Percentiles rank a stretch among this genome's conserved stretches.
phyloP scores from a whole-genome alignment of 352 stramenopile species.

The Phytophthora hybrid region DNA sequence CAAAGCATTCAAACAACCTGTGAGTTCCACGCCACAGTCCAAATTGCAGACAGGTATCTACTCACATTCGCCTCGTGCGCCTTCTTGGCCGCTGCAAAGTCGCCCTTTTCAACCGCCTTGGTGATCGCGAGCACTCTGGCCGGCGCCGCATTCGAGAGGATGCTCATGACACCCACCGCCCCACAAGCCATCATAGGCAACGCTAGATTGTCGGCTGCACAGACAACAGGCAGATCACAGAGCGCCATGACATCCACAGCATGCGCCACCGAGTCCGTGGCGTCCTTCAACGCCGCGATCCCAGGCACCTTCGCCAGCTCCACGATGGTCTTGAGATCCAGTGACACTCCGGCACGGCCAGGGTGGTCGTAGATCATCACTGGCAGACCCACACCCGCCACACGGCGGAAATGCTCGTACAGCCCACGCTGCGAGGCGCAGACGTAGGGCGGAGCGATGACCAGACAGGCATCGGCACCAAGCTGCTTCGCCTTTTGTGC shows the following conservation, averaged over 20 bases:
- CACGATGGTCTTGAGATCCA: slow-evolving; percentile 93
- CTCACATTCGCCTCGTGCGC: slow-evolving; percentile 78
- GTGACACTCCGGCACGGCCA: slow-evolving; percentile 93
- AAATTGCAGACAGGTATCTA: not conserved
- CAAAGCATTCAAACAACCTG: not conserved
- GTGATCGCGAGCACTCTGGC: slow-evolving; percentile 81
- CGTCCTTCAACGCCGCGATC: slow-evolving; percentile 97
- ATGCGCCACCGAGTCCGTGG: slow-evolving; percentile 91
- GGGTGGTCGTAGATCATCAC: slow-evolving; percentile 98
- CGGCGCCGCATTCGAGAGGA: slow-evolving; percentile 86
- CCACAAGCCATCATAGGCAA: slow-evolving; percentile 87
- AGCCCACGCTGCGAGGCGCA: slow-evolving; percentile 95
- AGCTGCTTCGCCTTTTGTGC: slow-evolving; percentile 88
- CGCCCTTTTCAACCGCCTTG: slow-evolving; percentile 68
- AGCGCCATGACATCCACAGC: slow-evolving; percentile 82
- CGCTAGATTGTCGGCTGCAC: slow-evolving; percentile 87
- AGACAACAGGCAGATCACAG: slow-evolving; percentile 90
- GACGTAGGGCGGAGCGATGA: slow-evolving; percentile 98
- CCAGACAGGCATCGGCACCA: slow-evolving; percentile 93
- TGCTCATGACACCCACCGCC: slow-evolving; percentile 88
- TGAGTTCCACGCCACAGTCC: not conserved
- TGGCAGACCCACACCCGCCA: slow-evolving; percentile 84
- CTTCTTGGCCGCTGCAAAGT: slow-evolving; percentile 70
- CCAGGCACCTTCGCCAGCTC: slow-evolving; percentile 91
- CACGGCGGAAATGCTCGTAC: slow-evolving; percentile 92